Evolutionary conservation across 768 basidiomycete species (phyloP).

Genomic region (Tulasnella sp.): DNA sequence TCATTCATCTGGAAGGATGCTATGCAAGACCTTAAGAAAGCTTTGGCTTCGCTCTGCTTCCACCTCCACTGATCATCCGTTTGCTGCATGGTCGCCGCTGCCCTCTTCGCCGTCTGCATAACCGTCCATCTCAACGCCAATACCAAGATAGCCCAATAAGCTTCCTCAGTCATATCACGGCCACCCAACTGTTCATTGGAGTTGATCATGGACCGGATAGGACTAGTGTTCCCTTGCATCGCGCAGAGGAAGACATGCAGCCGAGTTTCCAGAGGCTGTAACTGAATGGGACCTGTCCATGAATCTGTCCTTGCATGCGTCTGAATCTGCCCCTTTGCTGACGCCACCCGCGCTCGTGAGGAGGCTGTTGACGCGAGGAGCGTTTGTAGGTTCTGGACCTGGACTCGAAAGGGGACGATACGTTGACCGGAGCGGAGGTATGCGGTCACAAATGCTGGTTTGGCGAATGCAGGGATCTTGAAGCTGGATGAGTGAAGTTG

Average conservation of each 20-base stretch:
- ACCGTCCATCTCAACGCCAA: constrained; percentile 15
- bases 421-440: constrained; percentile 10
- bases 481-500: not conserved
- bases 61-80: not conserved
- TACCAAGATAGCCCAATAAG: constrained; percentile 11
- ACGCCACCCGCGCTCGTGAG: not conserved
- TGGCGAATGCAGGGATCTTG: not conserved
- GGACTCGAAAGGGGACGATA: constrained; percentile 7
- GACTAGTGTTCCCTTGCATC: constrained; percentile 8
- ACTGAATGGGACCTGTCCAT: constrained; percentile 15
- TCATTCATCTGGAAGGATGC: not conserved
- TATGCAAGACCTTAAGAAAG: constrained; percentile 14
- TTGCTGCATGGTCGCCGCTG: not conserved
- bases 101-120: constrained; percentile 8
- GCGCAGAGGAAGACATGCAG: constrained; percentile 14
- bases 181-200: no score
- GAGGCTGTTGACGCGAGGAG: not conserved
- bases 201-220: not conserved
- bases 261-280: constrained; percentile 15
- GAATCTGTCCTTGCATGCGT: not conserved
- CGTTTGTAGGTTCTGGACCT: not conserved
- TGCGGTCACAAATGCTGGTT: constrained; percentile 6
- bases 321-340: not conserved
- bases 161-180: not conserved
- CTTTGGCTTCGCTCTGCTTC: constrained; percentile 15